Percentiles rank a stretch among this genome's conserved stretches.
Conservation (phyloP, 306 rosid species). For the Lotus japonicus region DNA sequence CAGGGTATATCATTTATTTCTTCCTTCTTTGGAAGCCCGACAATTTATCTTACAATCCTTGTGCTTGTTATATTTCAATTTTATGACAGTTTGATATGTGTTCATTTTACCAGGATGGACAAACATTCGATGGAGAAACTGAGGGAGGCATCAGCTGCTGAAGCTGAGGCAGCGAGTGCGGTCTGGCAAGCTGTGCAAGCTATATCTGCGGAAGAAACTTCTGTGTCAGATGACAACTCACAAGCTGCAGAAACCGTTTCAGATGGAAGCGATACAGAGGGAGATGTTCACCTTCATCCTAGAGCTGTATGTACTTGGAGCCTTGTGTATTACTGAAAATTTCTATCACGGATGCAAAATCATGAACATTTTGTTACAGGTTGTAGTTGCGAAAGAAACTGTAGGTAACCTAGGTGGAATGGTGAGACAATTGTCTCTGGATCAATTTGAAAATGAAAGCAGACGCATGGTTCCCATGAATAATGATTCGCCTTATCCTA, state of each 20-base stretch:
- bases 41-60: slow-evolving; percentile 8
- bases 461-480: slow-evolving; percentile 92
- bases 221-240: slow-evolving; percentile 76
- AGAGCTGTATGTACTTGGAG: slow-evolving; percentile 75
- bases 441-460: slow-evolving; percentile 99
- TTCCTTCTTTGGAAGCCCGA: slow-evolving; percentile 13
- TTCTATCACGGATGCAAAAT: slow-evolving; percentile 25
- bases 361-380: slow-evolving; percentile 49
- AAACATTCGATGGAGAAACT: slow-evolving; percentile 87
- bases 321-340: slow-evolving; percentile 9
- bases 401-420: slow-evolving; percentile 95
- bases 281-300: slow-evolving; percentile 97
- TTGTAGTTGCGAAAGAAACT: slow-evolving; percentile 97
- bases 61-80: slow-evolving; percentile 7
- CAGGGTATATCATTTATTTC: slow-evolving; percentile 38
- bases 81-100: slow-evolving; percentile 10
- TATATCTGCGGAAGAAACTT: slow-evolving; percentile 67
- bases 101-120: slow-evolving; percentile 57
- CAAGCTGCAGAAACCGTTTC: slow-evolving; percentile 75
- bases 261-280: slow-evolving; percentile 93
- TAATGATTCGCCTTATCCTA: slow-evolving; percentile 64
- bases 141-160: slow-evolving; percentile 99
- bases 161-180: slow-evolving; percentile 96
- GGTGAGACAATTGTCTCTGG: slow-evolving; percentile 97
- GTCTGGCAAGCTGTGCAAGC: slow-evolving; percentile 90